Base-by-base conservation (phyloP, 495 filamentous ascomycete species). In the Neurospora terricola region DNA sequence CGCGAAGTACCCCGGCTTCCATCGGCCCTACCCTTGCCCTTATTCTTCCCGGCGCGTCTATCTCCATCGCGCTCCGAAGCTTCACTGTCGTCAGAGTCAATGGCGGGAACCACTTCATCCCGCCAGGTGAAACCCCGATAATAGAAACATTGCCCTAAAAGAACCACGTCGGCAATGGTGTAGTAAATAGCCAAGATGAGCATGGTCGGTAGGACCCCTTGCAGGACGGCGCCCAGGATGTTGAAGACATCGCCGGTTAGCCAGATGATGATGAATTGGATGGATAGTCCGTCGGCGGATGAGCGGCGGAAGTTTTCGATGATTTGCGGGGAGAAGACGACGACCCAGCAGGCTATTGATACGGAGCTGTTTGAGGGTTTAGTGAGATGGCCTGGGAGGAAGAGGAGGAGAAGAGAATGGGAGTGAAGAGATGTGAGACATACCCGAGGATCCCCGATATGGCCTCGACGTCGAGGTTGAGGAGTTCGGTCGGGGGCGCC, bases 321-420 rank as follows among this genome's bases (percentile, higher is more conserved):
- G 75, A 99, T 99, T 74, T 99, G 96, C 10, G 96, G 96, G 0
- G 94, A 94, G 84, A 97, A 99, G 43, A 99, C 96, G 37, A 98
- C 94, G 23, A 99, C 91, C 96, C 96, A 99, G 79, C 94, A 97
- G 62, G 94, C 94, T 77, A 99, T 97, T 34, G 93, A 96, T 75
- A 99, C 94, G 3, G 94, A 97, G 10, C 92, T 94, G 74, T 40
- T 23, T 11, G 6, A 11, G 23, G 0, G 10, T 23, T 38, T 45
- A 30, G 38, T 30, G 10, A 37, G 11, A 34, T 23, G n/a, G 40
- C 18, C 38, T 12, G 5, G 7, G 40, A 10, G 8, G 36, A 30
- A 39, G 39, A 18, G 27, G 43, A 54, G 42, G 72, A 38, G 23
- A 18, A 18, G 40, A 3, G 18, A 6, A 21, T 43, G 38, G 18